Evolutionary conservation across 75 land plant genomes (phyloP), one percentile per base, ranked within the genome.

Genomic region (Pseudotsuga menziesii): DNA sequence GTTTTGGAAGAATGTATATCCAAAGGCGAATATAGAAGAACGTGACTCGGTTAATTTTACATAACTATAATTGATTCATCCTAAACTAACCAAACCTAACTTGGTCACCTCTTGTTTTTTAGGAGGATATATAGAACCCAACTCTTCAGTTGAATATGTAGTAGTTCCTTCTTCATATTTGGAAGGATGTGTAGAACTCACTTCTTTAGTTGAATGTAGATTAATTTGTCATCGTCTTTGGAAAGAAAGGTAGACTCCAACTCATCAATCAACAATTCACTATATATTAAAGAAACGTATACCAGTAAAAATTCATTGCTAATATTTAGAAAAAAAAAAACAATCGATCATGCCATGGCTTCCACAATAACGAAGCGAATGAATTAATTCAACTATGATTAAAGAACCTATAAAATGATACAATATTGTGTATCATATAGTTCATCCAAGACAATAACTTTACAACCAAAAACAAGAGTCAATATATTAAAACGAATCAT

Each of bases 181-280:
- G 54, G 71, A 11, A 82, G 61, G 52, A 26, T 23, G 19, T 58
- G 16, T 20, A 56, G 25, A 74, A 62, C 16, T 29, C 16, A 9
- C 4, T 61, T 35, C 19, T 75, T 67, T 61, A 66, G 80, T 27
- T 32, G 52, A 25, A 6, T 63, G 73, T 61, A 63, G 39, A 36
- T 60, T 35, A 25, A 58, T 48, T 44, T 78, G 16, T 75, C 62
- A 69, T 76, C 74, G 25, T 67, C 81, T 78, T 78, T 19, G 5
- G 55, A 77, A 62, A 55, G 72, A 22, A 5, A 52, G 4, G 72
- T 44, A 19, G 25, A 26, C 29, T 66, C 69, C 35, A 75, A 57
- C n/a, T 78, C 13, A 29, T 81, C 59, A 62, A 26, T 60, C 23
- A 76, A 56, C 58, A 54, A 61, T 94, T 94, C 75, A 94, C 97